Percentiles rank a stretch among this genome's conserved stretches.
Conservation (phyloP, 2,329 filamentous ascomycete genomes). For the Aspergillus sp. region DNA sequence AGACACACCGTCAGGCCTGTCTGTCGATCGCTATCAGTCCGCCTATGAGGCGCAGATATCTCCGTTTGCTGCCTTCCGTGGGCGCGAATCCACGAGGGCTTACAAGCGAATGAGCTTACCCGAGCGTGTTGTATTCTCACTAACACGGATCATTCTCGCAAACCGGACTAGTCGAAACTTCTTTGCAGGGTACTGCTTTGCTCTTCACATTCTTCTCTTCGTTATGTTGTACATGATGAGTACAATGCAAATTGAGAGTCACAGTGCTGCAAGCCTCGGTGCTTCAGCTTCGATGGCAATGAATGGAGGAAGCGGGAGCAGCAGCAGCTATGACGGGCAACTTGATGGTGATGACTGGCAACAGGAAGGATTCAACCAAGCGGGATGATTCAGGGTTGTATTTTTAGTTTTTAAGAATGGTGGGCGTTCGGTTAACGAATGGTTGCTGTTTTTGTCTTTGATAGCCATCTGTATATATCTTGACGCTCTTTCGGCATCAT, state of each 20-base stretch:
- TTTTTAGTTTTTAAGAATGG: constrained; percentile 1
- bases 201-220: constrained; percentile 84
- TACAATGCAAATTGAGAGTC: constrained; percentile 63
- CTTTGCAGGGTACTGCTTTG: constrained; percentile 89
- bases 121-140: constrained; percentile 84
- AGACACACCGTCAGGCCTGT: constrained; percentile 62
- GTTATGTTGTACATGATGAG: constrained; percentile 83
- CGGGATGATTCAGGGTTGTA: constrained; percentile 12
- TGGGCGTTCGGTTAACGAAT: background rate
- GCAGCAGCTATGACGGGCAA: constrained; percentile 29
- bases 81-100: constrained; percentile 86
- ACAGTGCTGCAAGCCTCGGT: constrained; percentile 55
- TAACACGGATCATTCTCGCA: constrained; percentile 86
- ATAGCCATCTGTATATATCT: background rate
- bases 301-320: constrained; percentile 23
- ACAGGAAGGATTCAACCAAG: constrained; percentile 57
- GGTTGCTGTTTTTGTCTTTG: background rate
- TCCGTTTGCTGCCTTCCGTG: constrained; percentile 91
- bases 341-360: constrained; percentile 59
- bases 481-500: background rate
- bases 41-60: constrained; percentile 95
- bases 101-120: constrained; percentile 92
- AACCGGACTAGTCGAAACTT: constrained; percentile 88
- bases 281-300: constrained; percentile 41
- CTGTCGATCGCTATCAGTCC: constrained; percentile 80